Base-by-base conservation (phyloP, 164 flowering plant genomes). In the Tinospora cordifolia region DNA sequence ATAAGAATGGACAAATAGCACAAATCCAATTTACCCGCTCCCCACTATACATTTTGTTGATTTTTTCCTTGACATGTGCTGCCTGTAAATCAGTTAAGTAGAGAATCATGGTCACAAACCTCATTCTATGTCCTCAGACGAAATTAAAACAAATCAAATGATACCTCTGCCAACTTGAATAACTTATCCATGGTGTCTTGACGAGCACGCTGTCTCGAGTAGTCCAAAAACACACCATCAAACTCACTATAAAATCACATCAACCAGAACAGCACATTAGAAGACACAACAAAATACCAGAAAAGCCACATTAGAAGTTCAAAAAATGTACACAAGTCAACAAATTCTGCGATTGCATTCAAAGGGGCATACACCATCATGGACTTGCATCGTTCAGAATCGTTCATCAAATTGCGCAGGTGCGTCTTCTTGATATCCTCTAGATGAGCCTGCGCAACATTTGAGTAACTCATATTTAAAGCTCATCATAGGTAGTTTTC, bases 141-240 rank as follows among this genome's bases (percentile, higher is more conserved):
- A 40, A 36, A 7, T 26, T 63, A 10, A 40, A 15, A 10, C 24
- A 27, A 36, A 65, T 0, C 0, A 11, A 66, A 71, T 58, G 73
- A 26, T 69, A 91, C 99, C 97, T 89, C 87, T 19, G 97, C 98
- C 77, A 92, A 76, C 51, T 69, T 77, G 62, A 78, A 76, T 44
- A 95, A 87, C 79, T 95, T 95, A 36, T 73, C 78, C 76, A 88
- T 34, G 8, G 99, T 91, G 6, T 84, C 92, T 67, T 78, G 74
- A 62, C 81, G 81, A 51, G 85, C 96, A 49, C 85, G 44, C 72
- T 95, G 98, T 63, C 98, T 77, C 12, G 97, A 89, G 76, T 90
- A 92, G 75, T 95, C 99, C 83, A 95, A 77, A 54, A 89, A 64
- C 62, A 95, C 46, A 24, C 87, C 94, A 83, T 95, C 99, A 60